Conservation (phyloP, 1,139 yeast genomes). For the Pneumocystis oryctolagi region DNA sequence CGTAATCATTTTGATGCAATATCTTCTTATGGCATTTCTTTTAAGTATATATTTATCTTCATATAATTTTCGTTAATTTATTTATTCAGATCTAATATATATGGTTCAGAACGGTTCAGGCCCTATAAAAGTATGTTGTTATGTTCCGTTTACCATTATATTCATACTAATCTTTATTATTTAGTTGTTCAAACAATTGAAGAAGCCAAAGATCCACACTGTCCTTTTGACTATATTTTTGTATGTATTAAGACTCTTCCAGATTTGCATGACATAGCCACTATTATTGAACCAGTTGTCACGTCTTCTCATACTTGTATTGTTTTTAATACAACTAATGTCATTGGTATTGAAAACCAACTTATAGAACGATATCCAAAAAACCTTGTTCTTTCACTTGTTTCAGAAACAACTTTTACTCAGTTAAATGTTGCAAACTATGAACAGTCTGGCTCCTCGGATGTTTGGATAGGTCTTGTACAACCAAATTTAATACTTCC, state of each 20-base stretch:
- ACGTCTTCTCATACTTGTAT: slow-evolving; percentile 35
- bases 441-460: slow-evolving; percentile 13
- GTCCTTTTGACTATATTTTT: slow-evolving; percentile 49
- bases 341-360: slow-evolving; percentile 55
- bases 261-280: slow-evolving; percentile 45
- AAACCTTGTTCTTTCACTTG: slow-evolving; percentile 38
- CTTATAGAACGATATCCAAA: slow-evolving; percentile 44
- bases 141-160: background rate
- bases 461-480: slow-evolving; percentile 14
- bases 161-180: background rate
- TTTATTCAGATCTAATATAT: slow-evolving; percentile 12
- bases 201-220: slow-evolving; percentile 28
- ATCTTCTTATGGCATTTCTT: slow-evolving; percentile 15
- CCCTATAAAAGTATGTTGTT: slow-evolving; percentile 12
- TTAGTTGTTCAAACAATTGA: slow-evolving; percentile 23
- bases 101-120: slow-evolving; percentile 15
- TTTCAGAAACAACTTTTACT: slow-evolving; percentile 13
- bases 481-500: slow-evolving; percentile 8
- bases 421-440: slow-evolving; percentile 18
- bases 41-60: slow-evolving; percentile 2
- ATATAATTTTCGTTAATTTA: background rate
- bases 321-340: slow-evolving; percentile 30
- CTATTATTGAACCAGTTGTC: slow-evolving; percentile 44
- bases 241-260: slow-evolving; percentile 65
- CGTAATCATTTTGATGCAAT: slow-evolving; percentile 16